These are phyloP conservation scores for Sugiyamaella paludigena DNA, from an alignment of 1,139 yeast genomes.

Conservation along the genomic window DNA sequence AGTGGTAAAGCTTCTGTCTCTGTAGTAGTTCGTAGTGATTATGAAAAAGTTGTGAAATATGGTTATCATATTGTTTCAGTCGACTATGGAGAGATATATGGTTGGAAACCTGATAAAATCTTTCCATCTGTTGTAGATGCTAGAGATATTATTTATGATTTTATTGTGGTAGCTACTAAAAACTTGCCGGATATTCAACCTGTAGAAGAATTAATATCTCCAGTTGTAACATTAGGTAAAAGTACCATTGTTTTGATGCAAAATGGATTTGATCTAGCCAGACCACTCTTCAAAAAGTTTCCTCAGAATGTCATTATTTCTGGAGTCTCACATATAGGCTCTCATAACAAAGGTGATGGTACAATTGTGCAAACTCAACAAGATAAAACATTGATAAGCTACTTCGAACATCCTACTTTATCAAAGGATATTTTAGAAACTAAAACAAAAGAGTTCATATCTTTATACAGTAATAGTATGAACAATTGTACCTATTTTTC, in stretches of 20 bases:
- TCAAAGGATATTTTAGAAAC: constrained; percentile 38
- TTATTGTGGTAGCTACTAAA: constrained; percentile 61
- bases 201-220: constrained; percentile 55
- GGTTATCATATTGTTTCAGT: constrained; percentile 61
- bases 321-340: constrained; percentile 66
- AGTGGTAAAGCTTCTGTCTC: constrained; percentile 52
- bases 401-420: constrained; percentile 40
- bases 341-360: constrained; percentile 51
- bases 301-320: constrained; percentile 58
- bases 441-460: constrained; percentile 45
- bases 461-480: constrained; percentile 40
- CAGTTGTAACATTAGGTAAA: constrained; percentile 48
- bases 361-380: constrained; percentile 46
- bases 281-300: constrained; percentile 50
- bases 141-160: constrained; percentile 50
- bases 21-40: constrained; percentile 58
- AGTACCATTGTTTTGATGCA: constrained; percentile 61
- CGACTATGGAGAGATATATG: constrained; percentile 52
- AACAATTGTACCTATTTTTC: constrained; percentile 42
- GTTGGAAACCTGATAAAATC: constrained; percentile 49
- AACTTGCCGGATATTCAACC: constrained; percentile 62
- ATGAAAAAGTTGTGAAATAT: constrained; percentile 46
- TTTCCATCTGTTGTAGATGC: constrained; percentile 41
- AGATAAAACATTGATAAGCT: constrained; percentile 55
- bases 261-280: constrained; percentile 70